Percentiles rank a stretch among this genome's conserved stretches.
Conservation (phyloP, 2,329 filamentous ascomycete species). For the Trichothecium roseum region DNA sequence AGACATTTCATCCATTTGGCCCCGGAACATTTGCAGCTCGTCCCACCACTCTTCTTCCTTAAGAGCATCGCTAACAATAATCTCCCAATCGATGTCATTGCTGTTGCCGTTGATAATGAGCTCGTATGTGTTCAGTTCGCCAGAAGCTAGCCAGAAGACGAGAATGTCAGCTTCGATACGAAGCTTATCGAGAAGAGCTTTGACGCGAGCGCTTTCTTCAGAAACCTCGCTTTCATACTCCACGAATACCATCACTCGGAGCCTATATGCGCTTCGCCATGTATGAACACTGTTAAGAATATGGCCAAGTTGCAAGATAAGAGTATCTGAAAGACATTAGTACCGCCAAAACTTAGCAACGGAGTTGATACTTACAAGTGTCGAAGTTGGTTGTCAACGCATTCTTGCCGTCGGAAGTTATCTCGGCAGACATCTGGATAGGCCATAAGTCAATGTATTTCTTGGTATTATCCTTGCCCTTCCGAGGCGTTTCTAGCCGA, state of each 20-base stretch:
- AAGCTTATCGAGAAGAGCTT: constrained; percentile 66
- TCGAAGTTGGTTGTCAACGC: constrained; percentile 84
- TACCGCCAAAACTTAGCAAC: neutral
- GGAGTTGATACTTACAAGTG: constrained; percentile 53
- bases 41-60: constrained; percentile 75
- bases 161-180: constrained; percentile 70
- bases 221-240: constrained; percentile 79
- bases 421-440: constrained; percentile 85
- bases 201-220: constrained; percentile 64
- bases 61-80: constrained; percentile 55
- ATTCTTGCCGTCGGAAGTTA: constrained; percentile 54
- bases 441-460: constrained; percentile 85
- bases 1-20: constrained; percentile 24
- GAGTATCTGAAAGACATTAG: constrained; percentile 38
- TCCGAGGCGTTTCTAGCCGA: constrained; percentile 58
- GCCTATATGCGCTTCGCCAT: constrained; percentile 63
- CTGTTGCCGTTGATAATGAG: constrained; percentile 63
- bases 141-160: constrained; percentile 74
- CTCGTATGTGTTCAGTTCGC: constrained; percentile 62
- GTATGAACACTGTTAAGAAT: constrained; percentile 73
- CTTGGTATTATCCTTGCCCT: constrained; percentile 49
- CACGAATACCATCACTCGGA: constrained; percentile 78
- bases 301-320: constrained; percentile 80
- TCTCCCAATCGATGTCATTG: constrained; percentile 42
- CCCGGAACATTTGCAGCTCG: constrained; percentile 51